These are phyloP conservation scores for Hypoxylon fragiforme DNA, from an alignment of 495 filamentous ascomycete species.

Conservation along the genomic window DNA sequence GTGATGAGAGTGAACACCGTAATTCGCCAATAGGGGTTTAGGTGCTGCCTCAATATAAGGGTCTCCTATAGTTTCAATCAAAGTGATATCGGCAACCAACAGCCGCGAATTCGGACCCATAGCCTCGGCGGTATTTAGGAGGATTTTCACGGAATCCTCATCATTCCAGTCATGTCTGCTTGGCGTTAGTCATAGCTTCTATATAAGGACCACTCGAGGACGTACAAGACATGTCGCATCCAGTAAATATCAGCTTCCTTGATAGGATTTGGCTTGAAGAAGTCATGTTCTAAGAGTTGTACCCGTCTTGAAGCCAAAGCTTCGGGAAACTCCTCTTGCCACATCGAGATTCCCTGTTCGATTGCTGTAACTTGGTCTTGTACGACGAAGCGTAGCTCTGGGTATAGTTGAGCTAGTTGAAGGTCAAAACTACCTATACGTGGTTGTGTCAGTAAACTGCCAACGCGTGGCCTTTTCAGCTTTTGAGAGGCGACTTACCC, in stretches of 20 bases:
- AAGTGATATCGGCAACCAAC: constrained; percentile 45
- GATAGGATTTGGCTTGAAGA: constrained; percentile 47
- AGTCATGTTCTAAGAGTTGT: constrained; percentile 45
- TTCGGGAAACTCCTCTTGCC: constrained; percentile 35
- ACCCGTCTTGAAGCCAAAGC: constrained; percentile 36
- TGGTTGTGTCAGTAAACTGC: constrained; percentile 7
- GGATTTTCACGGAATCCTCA: constrained; percentile 43
- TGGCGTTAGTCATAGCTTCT: constrained; percentile 10
- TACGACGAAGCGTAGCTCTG: constrained; percentile 43
- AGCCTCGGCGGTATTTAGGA: constrained; percentile 30
- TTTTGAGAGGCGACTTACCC: constrained; percentile 30
- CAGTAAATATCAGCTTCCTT: constrained; percentile 48
- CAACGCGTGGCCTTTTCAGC: neutral
- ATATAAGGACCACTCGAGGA: neutral
- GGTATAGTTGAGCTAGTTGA: constrained; percentile 36
- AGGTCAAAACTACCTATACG: constrained; percentile 40
- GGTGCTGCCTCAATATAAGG: constrained; percentile 39
- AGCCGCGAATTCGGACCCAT: constrained; percentile 43
- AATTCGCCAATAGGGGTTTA: constrained; percentile 43
- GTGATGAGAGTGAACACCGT: constrained; percentile 37
- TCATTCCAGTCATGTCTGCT: constrained; percentile 49
- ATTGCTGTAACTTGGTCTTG: constrained; percentile 45
- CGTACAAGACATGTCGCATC: constrained; percentile 44
- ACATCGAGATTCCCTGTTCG: constrained; percentile 33
- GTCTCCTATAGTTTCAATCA: constrained; percentile 44